Conservation (phyloP, 371 early-diverging fungal genomes). For the Racocetra persica region DNA sequence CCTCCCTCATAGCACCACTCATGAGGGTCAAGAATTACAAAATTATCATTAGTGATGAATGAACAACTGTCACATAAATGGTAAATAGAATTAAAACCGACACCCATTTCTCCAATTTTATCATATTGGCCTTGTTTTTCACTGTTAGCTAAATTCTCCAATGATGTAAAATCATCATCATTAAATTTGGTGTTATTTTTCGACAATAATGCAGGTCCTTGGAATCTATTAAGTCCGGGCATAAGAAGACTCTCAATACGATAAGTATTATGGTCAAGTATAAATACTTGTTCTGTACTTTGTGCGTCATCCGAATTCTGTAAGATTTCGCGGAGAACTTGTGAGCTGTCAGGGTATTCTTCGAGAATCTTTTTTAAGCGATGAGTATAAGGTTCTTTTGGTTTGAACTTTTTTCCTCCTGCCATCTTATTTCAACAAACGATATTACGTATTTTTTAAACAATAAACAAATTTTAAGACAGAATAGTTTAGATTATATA, state of each 20-base stretch:
- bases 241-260: not conserved
- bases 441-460: no score
- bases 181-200: slow-evolving; percentile 52
- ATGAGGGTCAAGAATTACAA: slow-evolving; percentile 28
- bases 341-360: slow-evolving; percentile 54
- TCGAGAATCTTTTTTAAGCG: slow-evolving; percentile 49
- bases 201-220: slow-evolving; percentile 51
- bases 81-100: slow-evolving; percentile 51
- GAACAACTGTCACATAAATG: slow-evolving; percentile 53
- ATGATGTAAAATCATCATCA: slow-evolving; percentile 45
- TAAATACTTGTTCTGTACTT: slow-evolving; percentile 50
- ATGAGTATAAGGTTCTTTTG: slow-evolving; percentile 47
- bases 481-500: no score
- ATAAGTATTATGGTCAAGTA: slow-evolving; percentile 50
- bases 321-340: slow-evolving; percentile 51
- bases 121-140: slow-evolving; percentile 45
- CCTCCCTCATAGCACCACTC: slow-evolving; percentile 37
- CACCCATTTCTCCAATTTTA: slow-evolving; percentile 33
- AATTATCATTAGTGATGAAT: slow-evolving; percentile 46
- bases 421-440: no score
- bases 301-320: slow-evolving; percentile 54
- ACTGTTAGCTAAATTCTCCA: slow-evolving; percentile 48
- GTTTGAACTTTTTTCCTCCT: not conserved
- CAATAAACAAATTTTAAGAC: no score
- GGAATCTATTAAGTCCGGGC: slow-evolving; percentile 13